Conservation (phyloP, 345 rosid genomes). For the Euphorbia lathyris region DNA sequence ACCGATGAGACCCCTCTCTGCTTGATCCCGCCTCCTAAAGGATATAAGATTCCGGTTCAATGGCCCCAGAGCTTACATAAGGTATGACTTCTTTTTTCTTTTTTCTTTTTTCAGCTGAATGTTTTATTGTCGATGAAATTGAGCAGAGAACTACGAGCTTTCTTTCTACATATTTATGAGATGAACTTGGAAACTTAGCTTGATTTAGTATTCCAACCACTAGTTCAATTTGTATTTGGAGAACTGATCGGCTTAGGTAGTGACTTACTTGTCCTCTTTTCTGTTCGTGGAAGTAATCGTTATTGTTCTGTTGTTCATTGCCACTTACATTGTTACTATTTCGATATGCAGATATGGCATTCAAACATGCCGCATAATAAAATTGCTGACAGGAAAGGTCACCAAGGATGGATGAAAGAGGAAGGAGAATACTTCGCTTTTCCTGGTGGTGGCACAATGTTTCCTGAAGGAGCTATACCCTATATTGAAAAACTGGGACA, state of each 20-base stretch:
- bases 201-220: neutral
- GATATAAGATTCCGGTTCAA: slow-evolving; percentile 68
- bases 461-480: slow-evolving; percentile 83
- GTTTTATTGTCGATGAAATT: neutral
- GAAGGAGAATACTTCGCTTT: slow-evolving; percentile 76
- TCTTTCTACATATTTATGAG: neutral
- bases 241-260: neutral
- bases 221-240: neutral
- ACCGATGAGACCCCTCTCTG: slow-evolving; percentile 80
- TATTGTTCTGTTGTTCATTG: neutral
- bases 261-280: neutral
- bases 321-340: neutral
- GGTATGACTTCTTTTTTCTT: slow-evolving; percentile 39
- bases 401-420: slow-evolving; percentile 98
- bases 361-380: slow-evolving; percentile 95
- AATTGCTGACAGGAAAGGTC: slow-evolving; percentile 97
- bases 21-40: slow-evolving; percentile 82
- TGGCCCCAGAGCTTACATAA: slow-evolving; percentile 94
- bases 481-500: slow-evolving; percentile 84
- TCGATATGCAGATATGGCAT: slow-evolving; percentile 83
- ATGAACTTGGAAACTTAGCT: neutral
- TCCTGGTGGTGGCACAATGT: slow-evolving; percentile 99
- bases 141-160: neutral
- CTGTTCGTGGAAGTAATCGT: neutral
- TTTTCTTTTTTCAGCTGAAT: neutral